Evolutionary conservation across 2,329 filamentous ascomycete genomes (phyloP).

Genomic region (Penicillium sp.): DNA sequence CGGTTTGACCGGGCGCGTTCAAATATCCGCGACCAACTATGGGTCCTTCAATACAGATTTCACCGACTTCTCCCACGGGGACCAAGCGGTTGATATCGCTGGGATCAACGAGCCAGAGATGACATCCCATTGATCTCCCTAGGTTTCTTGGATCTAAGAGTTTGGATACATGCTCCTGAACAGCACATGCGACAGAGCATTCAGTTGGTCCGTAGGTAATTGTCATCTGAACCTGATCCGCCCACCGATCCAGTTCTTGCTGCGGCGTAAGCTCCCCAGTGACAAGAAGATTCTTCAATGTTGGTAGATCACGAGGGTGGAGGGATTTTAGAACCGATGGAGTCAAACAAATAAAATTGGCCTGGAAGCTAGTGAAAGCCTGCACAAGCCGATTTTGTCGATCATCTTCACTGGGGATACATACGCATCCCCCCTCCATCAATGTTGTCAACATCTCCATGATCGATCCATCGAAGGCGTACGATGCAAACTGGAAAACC

Average conservation of each 20-base stretch:
- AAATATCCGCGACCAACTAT: too few species aligned
- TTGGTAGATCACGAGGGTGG: neutral
- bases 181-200: neutral
- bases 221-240: neutral
- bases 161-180: neutral
- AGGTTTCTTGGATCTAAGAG: neutral
- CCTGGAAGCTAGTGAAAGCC: neutral
- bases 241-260: neutral
- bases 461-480: slow-evolving; percentile 24
- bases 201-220: neutral
- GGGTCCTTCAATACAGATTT: too few species aligned
- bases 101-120: neutral
- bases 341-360: neutral
- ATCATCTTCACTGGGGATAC: slow-evolving; percentile 10
- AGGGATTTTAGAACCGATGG: neutral
- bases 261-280: neutral
- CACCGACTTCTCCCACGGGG: neutral
- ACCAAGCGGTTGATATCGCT: slow-evolving; percentile 1
- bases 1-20: too few species aligned
- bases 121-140: neutral
- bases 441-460: slow-evolving; percentile 9
- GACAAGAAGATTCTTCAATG: neutral
- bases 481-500: slow-evolving; percentile 39
- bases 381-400: neutral
- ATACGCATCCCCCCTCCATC: slow-evolving; percentile 12